These are phyloP conservation scores for Diaporthe vexans DNA, from an alignment of 2,329 filamentous ascomycete genomes.

Conservation along the genomic window DNA sequence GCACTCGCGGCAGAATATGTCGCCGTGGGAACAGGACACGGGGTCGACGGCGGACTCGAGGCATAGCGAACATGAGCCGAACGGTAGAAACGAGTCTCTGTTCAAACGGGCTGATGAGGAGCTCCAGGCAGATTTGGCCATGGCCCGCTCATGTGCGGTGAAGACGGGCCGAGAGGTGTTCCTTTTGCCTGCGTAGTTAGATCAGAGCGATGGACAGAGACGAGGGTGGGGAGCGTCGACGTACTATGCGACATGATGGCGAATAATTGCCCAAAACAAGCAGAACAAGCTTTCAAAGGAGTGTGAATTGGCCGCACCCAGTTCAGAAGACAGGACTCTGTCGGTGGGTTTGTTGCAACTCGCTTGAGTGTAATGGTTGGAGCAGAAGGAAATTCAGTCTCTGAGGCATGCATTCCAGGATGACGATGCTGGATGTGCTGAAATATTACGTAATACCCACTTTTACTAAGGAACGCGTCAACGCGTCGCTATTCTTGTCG, in stretches of 20 bases:
- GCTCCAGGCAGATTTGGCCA: conserved; percentile 87
- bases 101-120: conserved; percentile 85
- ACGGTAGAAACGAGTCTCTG: conserved; percentile 92
- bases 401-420: not conserved
- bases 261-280: not conserved
- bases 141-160: conserved; percentile 88
- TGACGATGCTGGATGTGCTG: not conserved
- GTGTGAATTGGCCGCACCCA: no score
- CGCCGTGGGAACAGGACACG: conserved; percentile 85
- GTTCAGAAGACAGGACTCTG: no score
- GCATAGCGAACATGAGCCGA: conserved; percentile 90
- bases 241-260: conserved; percentile 62
- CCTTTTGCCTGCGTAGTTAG: conserved; percentile 73
- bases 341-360: not conserved
- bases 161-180: conserved; percentile 95
- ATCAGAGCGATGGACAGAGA: conserved; percentile 26
- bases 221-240: conserved; percentile 37
- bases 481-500: not conserved
- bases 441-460: conserved; percentile 18
- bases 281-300: not conserved
- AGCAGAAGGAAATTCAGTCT: no score
- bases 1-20: conserved; percentile 96
- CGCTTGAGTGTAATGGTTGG: not conserved
- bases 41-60: conserved; percentile 85
- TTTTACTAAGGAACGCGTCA: conserved; percentile 30